Percentiles rank a stretch among this genome's conserved stretches.
Conservation (phyloP, 129 eudicot species). For the Kitagawia praeruptora region DNA sequence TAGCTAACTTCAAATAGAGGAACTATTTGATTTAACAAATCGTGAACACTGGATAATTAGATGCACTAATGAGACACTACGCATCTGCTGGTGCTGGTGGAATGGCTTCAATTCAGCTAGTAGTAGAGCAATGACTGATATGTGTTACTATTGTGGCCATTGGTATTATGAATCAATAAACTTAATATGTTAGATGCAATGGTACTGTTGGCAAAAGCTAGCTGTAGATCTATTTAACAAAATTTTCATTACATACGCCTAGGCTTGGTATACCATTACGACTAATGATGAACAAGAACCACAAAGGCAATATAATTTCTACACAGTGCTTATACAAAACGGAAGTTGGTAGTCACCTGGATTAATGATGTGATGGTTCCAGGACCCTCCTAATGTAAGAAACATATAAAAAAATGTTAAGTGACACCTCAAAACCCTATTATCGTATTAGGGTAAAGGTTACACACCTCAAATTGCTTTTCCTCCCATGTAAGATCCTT, state of each 20-base stretch:
- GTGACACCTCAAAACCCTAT: conserved; percentile 5
- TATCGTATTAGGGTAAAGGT: not conserved
- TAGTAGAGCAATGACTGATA: not conserved
- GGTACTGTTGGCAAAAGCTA: not conserved
- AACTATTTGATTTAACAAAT: not conserved
- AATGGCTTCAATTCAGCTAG: not conserved
- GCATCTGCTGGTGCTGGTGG: not conserved
- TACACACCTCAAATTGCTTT: conserved; percentile 56
- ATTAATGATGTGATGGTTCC: conserved; percentile 61
- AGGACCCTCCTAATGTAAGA: conserved; percentile 43
- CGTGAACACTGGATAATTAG: not conserved
- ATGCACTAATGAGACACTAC: not conserved
- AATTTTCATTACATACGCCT: not conserved
- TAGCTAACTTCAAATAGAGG: too few relatives aligned
- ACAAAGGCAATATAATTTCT: not conserved
- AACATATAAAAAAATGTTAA: not conserved
- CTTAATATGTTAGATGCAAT: not conserved
- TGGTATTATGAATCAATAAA: not conserved
- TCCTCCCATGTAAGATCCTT: conserved; percentile 66
- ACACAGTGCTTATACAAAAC: not conserved
- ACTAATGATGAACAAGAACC: not conserved
- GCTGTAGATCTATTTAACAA: not conserved
- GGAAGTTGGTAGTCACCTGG: conserved; percentile 42
- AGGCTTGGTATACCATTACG: not conserved
- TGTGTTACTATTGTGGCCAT: not conserved